Base-by-base conservation (phyloP, 2,329 filamentous ascomycete genomes). In the Chaetomiaceae sp. region DNA sequence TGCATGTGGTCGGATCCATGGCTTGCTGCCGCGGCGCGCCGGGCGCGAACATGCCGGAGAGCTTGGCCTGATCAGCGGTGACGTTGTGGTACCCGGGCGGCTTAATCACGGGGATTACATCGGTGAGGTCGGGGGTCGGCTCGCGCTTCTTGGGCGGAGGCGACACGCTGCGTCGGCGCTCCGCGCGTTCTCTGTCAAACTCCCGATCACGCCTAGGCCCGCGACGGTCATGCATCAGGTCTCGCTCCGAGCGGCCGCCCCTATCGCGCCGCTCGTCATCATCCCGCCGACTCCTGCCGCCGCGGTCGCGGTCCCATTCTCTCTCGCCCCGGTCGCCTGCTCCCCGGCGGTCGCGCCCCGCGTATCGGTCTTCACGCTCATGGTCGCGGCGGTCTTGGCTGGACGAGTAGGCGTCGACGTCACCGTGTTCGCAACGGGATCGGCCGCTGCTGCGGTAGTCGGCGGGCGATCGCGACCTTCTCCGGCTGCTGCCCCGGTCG, bases 41-140 rank as follows among this genome's bases (percentile, higher is more conserved):
- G 4, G 93, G 93, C 50, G 94, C 90, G 72, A 98, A 99, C 93
- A 98, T 96, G 72, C 91, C 85, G 56, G 94, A 98, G 36, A 98
- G 77, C 73, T 99, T 99, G 41, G 93, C 94, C 67, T 98, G 94
- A 68, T 98, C 94, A 18, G 93, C 89, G 2, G 93, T 96, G 55
- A 99, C 91, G 66, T 93, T 95, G 63, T 98, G 93, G 62, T 99
- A 99, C 36, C 93, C 91, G 14, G 89, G 88, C 6, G 93, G 93
- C 71, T 98, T 98, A 66, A 98, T 96, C 65, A 99, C 75, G 4
- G 88, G 79, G n/a, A 85, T 74, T 49, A 94, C 73, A 60, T 94
- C 82, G 50, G 90, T 94, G 62, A 99, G 73, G 65, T 99, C 94
- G 29, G 93, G 94, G 1, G 93, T 98, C 7, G 93, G 88, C 67